Evolutionary conservation across 2,329 filamentous ascomycete genomes (phyloP), one percentile per base, ranked within the genome.

Genomic region (Phoma sp.): DNA sequence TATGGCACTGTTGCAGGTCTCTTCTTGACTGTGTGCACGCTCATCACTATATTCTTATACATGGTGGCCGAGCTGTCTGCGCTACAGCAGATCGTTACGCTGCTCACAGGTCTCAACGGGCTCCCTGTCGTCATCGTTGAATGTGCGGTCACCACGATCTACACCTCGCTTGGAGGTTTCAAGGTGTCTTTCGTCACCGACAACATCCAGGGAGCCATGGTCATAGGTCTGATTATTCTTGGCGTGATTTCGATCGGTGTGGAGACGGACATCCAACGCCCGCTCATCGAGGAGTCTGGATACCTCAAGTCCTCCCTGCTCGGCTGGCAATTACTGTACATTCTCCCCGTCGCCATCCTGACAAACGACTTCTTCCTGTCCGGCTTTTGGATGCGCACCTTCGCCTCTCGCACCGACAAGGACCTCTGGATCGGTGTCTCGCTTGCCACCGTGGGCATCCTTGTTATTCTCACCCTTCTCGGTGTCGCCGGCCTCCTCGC

Each of bases 321-420:
- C 1, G 91, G 91, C 50, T 95, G 91, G 89, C 90, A 95, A 74
- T 83, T 95, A 11, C 79, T 95, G 32, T 95, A 93, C 77, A 93
- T 95, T 61, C 82, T 95, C 1, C 89, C 91, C 0, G 83, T 95
- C 5, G 90, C 90, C 39, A 84, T 95, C 60, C 70, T 93, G 51
- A 93, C 90, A 55, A 95, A 93, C 77, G 87, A 93, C 78, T 93
- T 95, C 80, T 95, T 95, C 79, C 80, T 95, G 38, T 91, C 89
- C 29, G 88, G 86, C 61, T 92, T 91, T 75, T 95, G 90, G 90
- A 84, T 93, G 73, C 87, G 90, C 45, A 90, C 90, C 4, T 95
- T 95, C 67, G 88, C 90, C 14, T 89, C 89, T 46, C 88, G 84
- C 72, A 90, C 88, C 0, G 90, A 95, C 79, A 87, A 83, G 66